Percentiles rank a stretch among this genome's conserved stretches.
Conservation (phyloP, 805 yeast genomes). For the Kodamaea restingae region DNA sequence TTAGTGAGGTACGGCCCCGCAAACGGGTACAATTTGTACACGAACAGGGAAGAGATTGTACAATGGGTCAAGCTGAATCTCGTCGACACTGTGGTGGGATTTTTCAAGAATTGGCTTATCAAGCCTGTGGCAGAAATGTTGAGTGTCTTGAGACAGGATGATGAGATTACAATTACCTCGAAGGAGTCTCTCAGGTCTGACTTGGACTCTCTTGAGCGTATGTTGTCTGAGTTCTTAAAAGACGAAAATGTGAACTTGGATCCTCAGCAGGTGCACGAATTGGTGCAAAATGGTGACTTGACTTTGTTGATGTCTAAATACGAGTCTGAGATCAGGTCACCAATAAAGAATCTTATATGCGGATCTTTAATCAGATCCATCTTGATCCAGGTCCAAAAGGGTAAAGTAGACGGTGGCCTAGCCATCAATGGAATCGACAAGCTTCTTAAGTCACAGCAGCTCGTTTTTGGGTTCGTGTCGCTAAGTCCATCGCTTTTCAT, state of each 20-base stretch:
- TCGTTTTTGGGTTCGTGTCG: slow-evolving; percentile 90
- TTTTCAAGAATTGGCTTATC: slow-evolving; percentile 79
- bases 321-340: slow-evolving; percentile 69
- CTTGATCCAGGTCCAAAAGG: slow-evolving; percentile 89
- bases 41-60: slow-evolving; percentile 49
- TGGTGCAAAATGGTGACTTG: slow-evolving; percentile 70
- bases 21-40: slow-evolving; percentile 38
- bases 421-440: slow-evolving; percentile 91
- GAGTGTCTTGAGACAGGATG: slow-evolving; percentile 81
- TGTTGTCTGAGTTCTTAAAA: slow-evolving; percentile 71
- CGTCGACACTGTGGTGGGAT: slow-evolving; percentile 60
- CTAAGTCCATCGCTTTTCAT: slow-evolving; percentile 74
- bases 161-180: slow-evolving; percentile 72
- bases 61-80: slow-evolving; percentile 57
- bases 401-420: slow-evolving; percentile 90
- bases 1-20: slow-evolving; percentile 52
- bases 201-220: slow-evolving; percentile 73
- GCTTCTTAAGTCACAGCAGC: slow-evolving; percentile 82
- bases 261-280: slow-evolving; percentile 34
- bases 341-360: slow-evolving; percentile 55
- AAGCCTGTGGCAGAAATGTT: slow-evolving; percentile 70
- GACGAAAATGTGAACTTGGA: slow-evolving; percentile 22
- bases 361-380: slow-evolving; percentile 77
- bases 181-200: slow-evolving; percentile 77
- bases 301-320: slow-evolving; percentile 76